A percentile compares a stretch with the other conserved stretches of the same genome.
Evolutionary conservation across 768 basidiomycete species (phyloP).

Genomic region (Mycena polygramma): DNA sequence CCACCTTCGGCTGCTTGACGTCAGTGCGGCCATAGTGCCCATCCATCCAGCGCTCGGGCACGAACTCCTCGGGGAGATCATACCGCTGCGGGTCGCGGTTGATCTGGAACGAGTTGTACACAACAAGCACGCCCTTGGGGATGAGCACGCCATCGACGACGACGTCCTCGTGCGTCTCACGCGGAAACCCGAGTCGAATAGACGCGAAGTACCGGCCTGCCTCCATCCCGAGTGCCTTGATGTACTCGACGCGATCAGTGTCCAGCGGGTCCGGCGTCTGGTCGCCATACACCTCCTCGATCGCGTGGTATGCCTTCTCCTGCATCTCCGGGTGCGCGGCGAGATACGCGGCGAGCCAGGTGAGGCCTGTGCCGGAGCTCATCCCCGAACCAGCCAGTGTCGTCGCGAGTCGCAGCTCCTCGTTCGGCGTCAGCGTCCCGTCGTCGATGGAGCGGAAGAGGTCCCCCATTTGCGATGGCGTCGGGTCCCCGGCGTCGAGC

Average conservation of each 20-base stretch:
- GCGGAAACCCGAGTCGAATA: constrained; percentile 29
- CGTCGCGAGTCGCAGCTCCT: constrained; percentile 27
- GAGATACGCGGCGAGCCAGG: constrained; percentile 19
- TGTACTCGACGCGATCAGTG: constrained; percentile 30
- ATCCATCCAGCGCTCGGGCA: constrained; percentile 31
- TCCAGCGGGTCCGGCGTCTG: constrained; percentile 25
- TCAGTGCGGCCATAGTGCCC: constrained; percentile 31
- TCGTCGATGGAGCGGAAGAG: constrained; percentile 15
- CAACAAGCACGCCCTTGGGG: constrained; percentile 24
- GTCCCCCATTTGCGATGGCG: constrained; percentile 26
- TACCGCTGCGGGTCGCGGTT: constrained; percentile 32
- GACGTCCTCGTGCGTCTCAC: constrained; percentile 29
- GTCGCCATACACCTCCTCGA: constrained; percentile 28
- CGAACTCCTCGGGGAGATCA: constrained; percentile 25
- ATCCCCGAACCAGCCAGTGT: constrained; percentile 27
- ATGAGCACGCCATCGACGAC: constrained; percentile 24
- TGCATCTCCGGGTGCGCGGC: constrained; percentile 31
- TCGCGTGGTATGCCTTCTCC: constrained; percentile 23
- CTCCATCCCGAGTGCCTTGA: constrained; percentile 28
- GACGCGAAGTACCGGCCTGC: constrained; percentile 25
- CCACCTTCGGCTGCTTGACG: constrained; percentile 28
- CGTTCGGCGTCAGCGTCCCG: constrained; percentile 19
- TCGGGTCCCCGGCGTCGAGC: constrained; percentile 24
- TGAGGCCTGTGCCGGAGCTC: constrained; percentile 10
- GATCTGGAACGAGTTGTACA: constrained; percentile 33